Percentiles rank a stretch among this genome's conserved stretches.
Evolutionary conservation across 768 basidiomycete species (phyloP).

Genomic region (Multifurca ochricompacta): DNA sequence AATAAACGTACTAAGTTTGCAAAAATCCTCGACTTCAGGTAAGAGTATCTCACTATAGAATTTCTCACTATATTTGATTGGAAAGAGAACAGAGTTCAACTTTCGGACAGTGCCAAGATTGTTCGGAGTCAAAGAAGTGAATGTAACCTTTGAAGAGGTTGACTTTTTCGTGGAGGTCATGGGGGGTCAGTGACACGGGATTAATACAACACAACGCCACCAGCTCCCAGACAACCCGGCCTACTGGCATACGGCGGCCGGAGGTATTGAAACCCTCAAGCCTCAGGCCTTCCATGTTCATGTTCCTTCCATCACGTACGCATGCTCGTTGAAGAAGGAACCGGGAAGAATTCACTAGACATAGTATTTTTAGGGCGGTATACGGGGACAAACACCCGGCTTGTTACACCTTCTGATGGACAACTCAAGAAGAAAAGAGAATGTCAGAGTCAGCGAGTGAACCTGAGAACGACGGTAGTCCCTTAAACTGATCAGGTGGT

Average conservation of each 20-base stretch:
- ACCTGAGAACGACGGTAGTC: background rate
- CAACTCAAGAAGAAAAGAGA: slow-evolving; percentile 1
- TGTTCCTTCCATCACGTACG: background rate
- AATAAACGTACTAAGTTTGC: slow-evolving; percentile 68
- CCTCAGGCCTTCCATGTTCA: no score
- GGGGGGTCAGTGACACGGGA: no score
- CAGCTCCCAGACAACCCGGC: slow-evolving; percentile 12
- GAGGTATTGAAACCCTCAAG: no score
- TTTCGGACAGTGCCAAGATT: slow-evolving; percentile 70
- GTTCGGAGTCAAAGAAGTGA: slow-evolving; percentile 68
- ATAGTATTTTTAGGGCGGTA: background rate
- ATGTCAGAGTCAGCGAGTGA: slow-evolving; percentile 5
- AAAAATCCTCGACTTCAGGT: slow-evolving; percentile 77
- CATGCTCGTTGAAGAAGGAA: background rate
- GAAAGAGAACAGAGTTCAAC: slow-evolving; percentile 73
- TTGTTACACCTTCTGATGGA: slow-evolving; percentile 10
- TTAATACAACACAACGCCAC: slow-evolving; percentile 21
- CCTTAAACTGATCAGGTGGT: slow-evolving; percentile 4
- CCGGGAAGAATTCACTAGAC: background rate
- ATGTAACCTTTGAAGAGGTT: slow-evolving; percentile 45
- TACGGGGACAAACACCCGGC: slow-evolving; percentile 24
- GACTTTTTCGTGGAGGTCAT: slow-evolving; percentile 28
- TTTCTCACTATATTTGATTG: slow-evolving; percentile 81
- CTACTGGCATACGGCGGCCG: no score
- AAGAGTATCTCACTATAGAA: slow-evolving; percentile 77